phyloP scores from a whole-genome alignment of 106 monocot species.

The Ottelia alismoides region DNA sequence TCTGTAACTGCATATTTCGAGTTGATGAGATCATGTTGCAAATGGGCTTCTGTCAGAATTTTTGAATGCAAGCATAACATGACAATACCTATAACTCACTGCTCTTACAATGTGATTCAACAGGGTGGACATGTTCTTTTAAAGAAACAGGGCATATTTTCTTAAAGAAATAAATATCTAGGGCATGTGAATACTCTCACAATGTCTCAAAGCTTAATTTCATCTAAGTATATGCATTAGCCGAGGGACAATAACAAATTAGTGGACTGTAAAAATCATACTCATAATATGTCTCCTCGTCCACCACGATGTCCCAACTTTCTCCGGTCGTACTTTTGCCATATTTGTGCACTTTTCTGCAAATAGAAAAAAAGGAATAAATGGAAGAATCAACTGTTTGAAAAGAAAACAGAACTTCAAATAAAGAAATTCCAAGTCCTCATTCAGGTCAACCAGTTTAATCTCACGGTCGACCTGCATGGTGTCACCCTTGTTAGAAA shows the following conservation, averaged over 20 bases:
- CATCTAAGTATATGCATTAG: background rate
- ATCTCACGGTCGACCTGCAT: too few species aligned
- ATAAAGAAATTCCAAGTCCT: too few species aligned
- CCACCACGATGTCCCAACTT: slow-evolving; percentile 86
- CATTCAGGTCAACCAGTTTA: too few species aligned
- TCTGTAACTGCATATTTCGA: background rate
- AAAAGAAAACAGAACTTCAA: too few species aligned
- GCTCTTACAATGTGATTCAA: too few species aligned
- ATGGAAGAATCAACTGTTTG: too few species aligned
- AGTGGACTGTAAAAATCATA: slow-evolving; percentile 16
- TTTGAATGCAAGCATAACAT: too few species aligned
- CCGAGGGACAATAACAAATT: background rate
- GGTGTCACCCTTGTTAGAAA: too few species aligned
- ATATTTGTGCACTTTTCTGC: slow-evolving; percentile 95
- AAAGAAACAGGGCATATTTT: background rate
- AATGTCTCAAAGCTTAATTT: background rate
- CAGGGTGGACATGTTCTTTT: too few species aligned
- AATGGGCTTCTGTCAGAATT: too few species aligned
- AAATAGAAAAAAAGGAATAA: slow-evolving; percentile 2
- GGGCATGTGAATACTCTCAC: background rate
- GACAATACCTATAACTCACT: too few species aligned
- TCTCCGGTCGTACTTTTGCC: slow-evolving; percentile 93
- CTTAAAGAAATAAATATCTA: background rate
- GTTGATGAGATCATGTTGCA: background rate
- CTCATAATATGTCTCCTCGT: slow-evolving; percentile 92